Evolutionary conservation across 2,329 filamentous ascomycete species (phyloP).

Genomic region (Aspergillus alliaceus): DNA sequence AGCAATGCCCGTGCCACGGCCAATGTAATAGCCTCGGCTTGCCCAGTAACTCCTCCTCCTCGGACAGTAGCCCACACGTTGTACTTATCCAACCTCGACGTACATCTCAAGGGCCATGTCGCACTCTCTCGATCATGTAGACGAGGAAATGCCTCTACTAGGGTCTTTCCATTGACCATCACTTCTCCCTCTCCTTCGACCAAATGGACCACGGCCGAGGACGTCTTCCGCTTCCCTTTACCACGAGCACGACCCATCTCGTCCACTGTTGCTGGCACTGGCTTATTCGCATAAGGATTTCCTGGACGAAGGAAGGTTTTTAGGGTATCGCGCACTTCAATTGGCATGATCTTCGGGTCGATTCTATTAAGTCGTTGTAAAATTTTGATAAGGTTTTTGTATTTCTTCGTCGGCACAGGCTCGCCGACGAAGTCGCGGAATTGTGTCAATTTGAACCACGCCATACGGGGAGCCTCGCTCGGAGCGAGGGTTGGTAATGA

Average conservation of each 20-base stretch:
- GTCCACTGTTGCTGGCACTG: slow-evolving; percentile 67
- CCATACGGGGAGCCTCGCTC: slow-evolving; percentile 67
- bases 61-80: slow-evolving; percentile 85
- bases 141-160: slow-evolving; percentile 78
- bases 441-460: slow-evolving; percentile 77
- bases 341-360: slow-evolving; percentile 72
- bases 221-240: slow-evolving; percentile 83
- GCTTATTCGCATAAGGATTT: slow-evolving; percentile 66
- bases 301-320: slow-evolving; percentile 71
- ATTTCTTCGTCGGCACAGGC: slow-evolving; percentile 72
- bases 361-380: slow-evolving; percentile 83
- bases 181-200: slow-evolving; percentile 93
- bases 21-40: slow-evolving; percentile 91
- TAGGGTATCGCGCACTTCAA: slow-evolving; percentile 66
- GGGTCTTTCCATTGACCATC: slow-evolving; percentile 82
- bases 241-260: slow-evolving; percentile 75
- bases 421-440: slow-evolving; percentile 73
- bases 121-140: slow-evolving; percentile 94
- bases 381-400: slow-evolving; percentile 71
- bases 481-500: slow-evolving; percentile 68
- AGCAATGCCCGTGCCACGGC: slow-evolving; percentile 84
- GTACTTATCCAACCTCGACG: slow-evolving; percentile 87
- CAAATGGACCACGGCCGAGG: slow-evolving; percentile 78
- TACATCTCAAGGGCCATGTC: slow-evolving; percentile 83
- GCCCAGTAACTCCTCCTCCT: slow-evolving; percentile 89